These are phyloP conservation scores for Monilinia laxa DNA, from an alignment of 2,329 filamentous ascomycete species.

Conservation along the genomic window DNA sequence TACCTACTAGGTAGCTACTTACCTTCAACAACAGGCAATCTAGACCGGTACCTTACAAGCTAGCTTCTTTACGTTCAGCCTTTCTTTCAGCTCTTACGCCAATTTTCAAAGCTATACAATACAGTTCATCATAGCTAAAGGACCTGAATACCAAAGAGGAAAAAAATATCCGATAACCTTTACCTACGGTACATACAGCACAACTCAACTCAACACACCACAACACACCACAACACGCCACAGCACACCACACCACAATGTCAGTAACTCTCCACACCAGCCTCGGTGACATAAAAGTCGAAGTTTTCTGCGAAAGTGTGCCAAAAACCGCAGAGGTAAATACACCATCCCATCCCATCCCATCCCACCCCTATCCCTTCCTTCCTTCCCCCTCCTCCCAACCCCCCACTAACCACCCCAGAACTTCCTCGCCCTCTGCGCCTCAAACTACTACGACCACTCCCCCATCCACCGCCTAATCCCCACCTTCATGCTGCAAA, in stretches of 20 bases:
- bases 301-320: slow-evolving; percentile 92
- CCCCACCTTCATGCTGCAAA: slow-evolving; percentile 77
- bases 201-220: no score
- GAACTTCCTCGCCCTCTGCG: slow-evolving; percentile 88
- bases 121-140: no score
- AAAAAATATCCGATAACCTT: neutral
- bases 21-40: no score
- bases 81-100: neutral
- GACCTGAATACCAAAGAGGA: neutral
- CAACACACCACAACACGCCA: no score
- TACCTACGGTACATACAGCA: no score
- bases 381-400: neutral
- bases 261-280: slow-evolving; percentile 80
- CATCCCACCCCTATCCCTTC: neutral
- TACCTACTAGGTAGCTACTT: no score
- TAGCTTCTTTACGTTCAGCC: neutral
- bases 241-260: slow-evolving; percentile 42
- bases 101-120: neutral
- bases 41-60: no score
- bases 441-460: slow-evolving; percentile 71
- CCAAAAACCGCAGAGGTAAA: slow-evolving; percentile 83
- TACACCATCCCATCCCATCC: neutral
- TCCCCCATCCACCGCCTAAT: slow-evolving; percentile 81
- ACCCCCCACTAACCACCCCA: slow-evolving; percentile 41
- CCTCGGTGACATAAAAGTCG: slow-evolving; percentile 87